These are phyloP conservation scores for Cyberlindnera americana DNA, from an alignment of 805 yeast species.

Conservation along the genomic window DNA sequence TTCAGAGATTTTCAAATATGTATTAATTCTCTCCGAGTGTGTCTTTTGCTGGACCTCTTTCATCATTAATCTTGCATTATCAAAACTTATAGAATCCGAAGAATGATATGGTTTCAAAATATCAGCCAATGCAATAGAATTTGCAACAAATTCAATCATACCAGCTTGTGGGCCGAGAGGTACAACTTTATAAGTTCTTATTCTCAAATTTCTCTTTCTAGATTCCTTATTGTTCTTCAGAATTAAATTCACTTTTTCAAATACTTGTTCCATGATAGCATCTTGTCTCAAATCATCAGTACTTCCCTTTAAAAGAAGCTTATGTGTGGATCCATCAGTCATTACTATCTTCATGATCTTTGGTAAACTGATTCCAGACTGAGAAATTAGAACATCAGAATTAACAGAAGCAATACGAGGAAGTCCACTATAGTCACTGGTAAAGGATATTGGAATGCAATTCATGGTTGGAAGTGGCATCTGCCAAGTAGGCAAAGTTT, in stretches of 20 bases:
- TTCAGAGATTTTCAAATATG: constrained; percentile 44
- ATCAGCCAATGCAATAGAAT: constrained; percentile 69
- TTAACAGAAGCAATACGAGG: constrained; percentile 48
- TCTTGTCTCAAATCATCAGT: constrained; percentile 94
- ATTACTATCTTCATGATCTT: constrained; percentile 60
- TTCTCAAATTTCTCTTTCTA: constrained; percentile 50
- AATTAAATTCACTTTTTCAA: constrained; percentile 74
- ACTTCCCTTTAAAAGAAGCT: constrained; percentile 74
- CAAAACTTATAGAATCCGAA: constrained; percentile 44
- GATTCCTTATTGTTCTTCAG: constrained; percentile 55
- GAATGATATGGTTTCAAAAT: constrained; percentile 63
- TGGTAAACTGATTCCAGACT: constrained; percentile 85
- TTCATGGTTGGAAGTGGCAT: constrained; percentile 71
- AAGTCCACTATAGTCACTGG: constrained; percentile 41
- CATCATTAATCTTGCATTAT: constrained; percentile 64
- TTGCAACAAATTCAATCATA: constrained; percentile 81
- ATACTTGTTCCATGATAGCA: constrained; percentile 96
- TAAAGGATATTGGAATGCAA: constrained; percentile 37
- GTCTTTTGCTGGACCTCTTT: constrained; percentile 48
- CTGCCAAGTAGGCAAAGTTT: constrained; percentile 36
- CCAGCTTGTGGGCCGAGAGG: constrained; percentile 90
- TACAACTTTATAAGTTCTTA: constrained; percentile 84
- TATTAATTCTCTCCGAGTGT: constrained; percentile 39
- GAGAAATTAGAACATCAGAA: constrained; percentile 53
- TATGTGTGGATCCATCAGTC: constrained; percentile 56